Percentiles rank a stretch among this genome's conserved stretches.
Conservation (phyloP, 352 stramenopile genomes). For the Phytophthora fragariae region DNA sequence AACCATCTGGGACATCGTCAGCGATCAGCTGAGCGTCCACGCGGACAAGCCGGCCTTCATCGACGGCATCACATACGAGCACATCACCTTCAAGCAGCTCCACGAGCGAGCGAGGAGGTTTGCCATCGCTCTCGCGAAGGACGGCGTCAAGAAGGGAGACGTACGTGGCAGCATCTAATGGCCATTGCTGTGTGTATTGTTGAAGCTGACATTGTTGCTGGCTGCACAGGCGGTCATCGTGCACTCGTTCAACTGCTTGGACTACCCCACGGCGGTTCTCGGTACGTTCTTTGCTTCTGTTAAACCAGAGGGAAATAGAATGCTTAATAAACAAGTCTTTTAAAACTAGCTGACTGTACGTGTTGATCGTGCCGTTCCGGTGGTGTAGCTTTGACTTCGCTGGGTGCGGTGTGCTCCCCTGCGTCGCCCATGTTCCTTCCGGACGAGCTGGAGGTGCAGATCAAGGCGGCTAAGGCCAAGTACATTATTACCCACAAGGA, state of each 20-base stretch:
- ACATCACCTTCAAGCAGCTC: conserved; percentile 57
- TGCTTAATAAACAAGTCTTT: too few relatives aligned
- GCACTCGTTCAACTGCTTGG: background rate
- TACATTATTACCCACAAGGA: conserved; percentile 67
- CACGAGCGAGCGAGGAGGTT: conserved; percentile 45
- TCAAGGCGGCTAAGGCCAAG: conserved; percentile 52
- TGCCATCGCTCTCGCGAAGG: conserved; percentile 48
- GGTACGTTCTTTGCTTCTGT: conserved; percentile 37
- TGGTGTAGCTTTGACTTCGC: conserved; percentile 48
- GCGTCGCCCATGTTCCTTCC: conserved; percentile 64
- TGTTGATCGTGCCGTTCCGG: background rate
- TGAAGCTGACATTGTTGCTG: conserved; percentile 6
- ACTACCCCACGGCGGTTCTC: background rate
- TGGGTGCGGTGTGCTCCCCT: conserved; percentile 67
- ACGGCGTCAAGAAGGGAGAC: conserved; percentile 56
- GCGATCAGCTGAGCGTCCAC: conserved; percentile 41
- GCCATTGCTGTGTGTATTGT: background rate
- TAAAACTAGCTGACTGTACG: conserved; percentile 10
- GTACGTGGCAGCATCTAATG: conserved; percentile 21
- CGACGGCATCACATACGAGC: conserved; percentile 59
- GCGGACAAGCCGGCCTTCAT: conserved; percentile 61
- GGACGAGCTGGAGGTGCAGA: conserved; percentile 58
- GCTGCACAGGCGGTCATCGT: conserved; percentile 48
- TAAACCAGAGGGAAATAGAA: conserved; percentile 1
- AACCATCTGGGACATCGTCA: conserved; percentile 60